A percentile compares a stretch with the other conserved stretches of the same genome.
Conservation (phyloP, 2,329 filamentous ascomycete species). For the Teratosphaeria nubilosa region DNA sequence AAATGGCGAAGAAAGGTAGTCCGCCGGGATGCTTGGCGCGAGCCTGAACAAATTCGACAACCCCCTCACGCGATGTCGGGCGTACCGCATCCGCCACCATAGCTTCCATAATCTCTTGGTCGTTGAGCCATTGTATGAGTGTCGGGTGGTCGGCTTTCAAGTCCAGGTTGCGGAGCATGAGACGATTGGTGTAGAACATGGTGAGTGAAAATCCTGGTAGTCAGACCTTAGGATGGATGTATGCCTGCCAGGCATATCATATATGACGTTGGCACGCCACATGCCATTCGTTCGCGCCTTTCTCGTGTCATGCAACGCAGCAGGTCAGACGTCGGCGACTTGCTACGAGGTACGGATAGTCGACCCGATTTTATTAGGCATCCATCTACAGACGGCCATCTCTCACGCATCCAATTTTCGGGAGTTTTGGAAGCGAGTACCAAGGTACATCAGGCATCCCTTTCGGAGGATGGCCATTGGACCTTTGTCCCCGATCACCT, state of each 20-base stretch:
- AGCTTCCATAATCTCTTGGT: not conserved
- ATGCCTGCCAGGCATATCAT: not conserved
- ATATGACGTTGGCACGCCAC: not conserved
- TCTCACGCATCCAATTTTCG: not conserved
- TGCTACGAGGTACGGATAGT: too few species aligned
- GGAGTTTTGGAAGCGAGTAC: not conserved
- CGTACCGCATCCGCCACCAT: not conserved
- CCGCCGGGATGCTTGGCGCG: not conserved
- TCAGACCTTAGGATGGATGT: too few species aligned
- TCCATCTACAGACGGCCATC: too few species aligned
- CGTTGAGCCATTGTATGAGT: constrained; percentile 3
- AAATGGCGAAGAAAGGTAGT: not conserved
- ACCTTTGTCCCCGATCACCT: not conserved
- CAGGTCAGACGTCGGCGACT: too few species aligned
- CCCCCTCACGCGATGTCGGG: not conserved
- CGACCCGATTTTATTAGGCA: not conserved
- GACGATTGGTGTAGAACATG: constrained; percentile 2
- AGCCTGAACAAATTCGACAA: not conserved
- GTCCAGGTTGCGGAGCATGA: constrained; percentile 3
- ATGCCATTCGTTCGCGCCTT: too few species aligned
- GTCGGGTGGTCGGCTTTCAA: not conserved
- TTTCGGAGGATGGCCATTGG: not conserved
- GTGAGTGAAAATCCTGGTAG: not conserved
- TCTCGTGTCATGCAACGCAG: too few species aligned
- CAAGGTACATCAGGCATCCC: not conserved